A percentile compares a stretch with the other conserved stretches of the same genome.
phyloP scores from a whole-genome alignment of 73 alveolate species.

The Effrenium voratum region DNA sequence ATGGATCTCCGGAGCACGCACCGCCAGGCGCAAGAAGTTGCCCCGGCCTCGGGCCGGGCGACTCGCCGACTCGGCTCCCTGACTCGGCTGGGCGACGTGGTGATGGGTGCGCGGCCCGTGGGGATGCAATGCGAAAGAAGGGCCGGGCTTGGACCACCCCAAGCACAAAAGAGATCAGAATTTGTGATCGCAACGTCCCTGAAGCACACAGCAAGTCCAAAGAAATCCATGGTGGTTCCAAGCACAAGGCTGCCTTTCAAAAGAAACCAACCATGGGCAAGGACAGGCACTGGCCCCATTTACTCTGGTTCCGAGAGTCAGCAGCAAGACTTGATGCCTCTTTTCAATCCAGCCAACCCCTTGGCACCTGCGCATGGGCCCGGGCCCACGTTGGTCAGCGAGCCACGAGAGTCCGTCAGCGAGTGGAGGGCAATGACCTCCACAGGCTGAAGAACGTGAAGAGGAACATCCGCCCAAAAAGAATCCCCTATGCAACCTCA shows the following conservation, averaged over 20 bases:
- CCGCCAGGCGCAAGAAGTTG: conserved; percentile 51
- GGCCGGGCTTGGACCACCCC: neutral
- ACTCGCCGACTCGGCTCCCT: neutral
- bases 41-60: conserved; percentile 46
- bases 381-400: conserved; percentile 60
- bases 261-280: neutral
- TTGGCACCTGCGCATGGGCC: neutral
- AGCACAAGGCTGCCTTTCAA: neutral
- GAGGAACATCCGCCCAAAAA: too few species aligned
- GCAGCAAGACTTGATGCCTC: too few species aligned
- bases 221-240: neutral
- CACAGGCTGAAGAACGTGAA: too few species aligned
- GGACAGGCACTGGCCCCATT: neutral
- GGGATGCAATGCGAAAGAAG: too few species aligned
- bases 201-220: neutral
- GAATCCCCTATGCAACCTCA: too few species aligned
- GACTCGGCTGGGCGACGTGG: too few species aligned
- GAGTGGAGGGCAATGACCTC: conserved; percentile 86
- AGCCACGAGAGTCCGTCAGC: conserved; percentile 64
- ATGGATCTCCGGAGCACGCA: conserved; percentile 84
- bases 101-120: too few species aligned
- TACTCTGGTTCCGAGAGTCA: neutral
- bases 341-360: neutral
- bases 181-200: too few species aligned
- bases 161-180: neutral